Evolutionary conservation across 2,329 filamentous ascomycete species (phyloP), one percentile per base, ranked within the genome.

Genomic region (Ascochyta rabiei): DNA sequence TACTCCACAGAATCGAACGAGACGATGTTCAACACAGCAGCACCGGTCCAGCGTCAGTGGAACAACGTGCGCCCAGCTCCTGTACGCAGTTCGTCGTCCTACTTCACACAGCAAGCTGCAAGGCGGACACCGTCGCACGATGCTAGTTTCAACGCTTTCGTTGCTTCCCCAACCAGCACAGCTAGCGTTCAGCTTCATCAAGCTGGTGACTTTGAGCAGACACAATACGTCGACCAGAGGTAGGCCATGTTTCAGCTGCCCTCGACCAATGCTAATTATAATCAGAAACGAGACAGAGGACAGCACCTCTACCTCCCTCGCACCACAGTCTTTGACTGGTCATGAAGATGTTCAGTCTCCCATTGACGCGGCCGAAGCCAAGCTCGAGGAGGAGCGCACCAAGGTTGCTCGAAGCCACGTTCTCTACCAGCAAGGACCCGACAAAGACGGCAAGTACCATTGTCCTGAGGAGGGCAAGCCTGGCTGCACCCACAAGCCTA

Each of bases 401-500:
- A 75, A 75, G 58, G 57, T 74, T 31, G 75, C 75, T 15, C 72
- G 80, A 45, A 80, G 71, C 72, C 87, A 93, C 73, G 83, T 81
- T 18, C 79, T 91, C 12, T 93, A 93, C 80, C 87, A 88, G 73
- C 86, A 85, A 49, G 78, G 79, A 41, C 84, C 87, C 9, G 76
- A 83, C 35, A 75, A 82, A 30, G 91, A 96, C 76, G 92, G 91
- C 71, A 85, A 96, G 55, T 98, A 95, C 80, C 91, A 96, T 79
- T 98, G 93, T 82, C 93, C 93, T 6, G 95, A 89, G 82, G 87
- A 89, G 74, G 89, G 86, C 66, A 79, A 82, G 53, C 79, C 84
- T 45, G 82, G 87, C 70, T 98, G 93, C 84, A 89, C 85, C 76
- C 93, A 97, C 86, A 90, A 90, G 79, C 86, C 93, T 35, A 95